Base-by-base conservation (phyloP, 2,329 filamentous ascomycete genomes). In the Hypoxylon rubiginosum region DNA sequence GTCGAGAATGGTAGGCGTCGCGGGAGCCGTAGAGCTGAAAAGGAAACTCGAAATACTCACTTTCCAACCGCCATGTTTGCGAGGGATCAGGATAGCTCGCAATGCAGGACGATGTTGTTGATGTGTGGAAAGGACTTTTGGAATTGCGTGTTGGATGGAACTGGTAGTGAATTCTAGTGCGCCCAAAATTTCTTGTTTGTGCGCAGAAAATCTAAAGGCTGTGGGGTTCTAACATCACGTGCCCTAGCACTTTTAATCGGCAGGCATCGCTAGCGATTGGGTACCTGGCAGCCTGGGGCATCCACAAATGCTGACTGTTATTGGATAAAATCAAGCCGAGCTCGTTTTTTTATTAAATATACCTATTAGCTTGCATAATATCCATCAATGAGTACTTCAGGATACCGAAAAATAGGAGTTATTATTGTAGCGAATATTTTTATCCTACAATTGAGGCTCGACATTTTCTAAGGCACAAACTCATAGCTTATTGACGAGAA, bases 21-120 rank as follows among this genome's bases (percentile, higher is more conserved):
- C 28, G 10, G 62, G 45, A 56, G 59, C 68, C 66, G 66, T 52
- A 52, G 50, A 64, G 45, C 30, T 50, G 39, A 66, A 69, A 62
- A 43, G 46, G 15, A 62, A 64, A 52, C 58, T 64, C 51, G 67
- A 64, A 58, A 19, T 64, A 83, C 86, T 84, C 82, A 89, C 87
- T 93, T 93, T 87, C 91, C 91, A 84, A 93, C 91, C 88, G 91
- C 91, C 91, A 93, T 91, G 83, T 83, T 90, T 89, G 86, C 86
- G 86, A 88, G 83, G 83, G 74, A 73, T 77, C 76, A 78, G 80
- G 53, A 55, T 71, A 63, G 72, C 72, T 76, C 76, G 76, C 76
- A 78, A 76, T 70, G 69, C 67, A 72, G 73, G 76, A 74, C 73
- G 75, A 72, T 71, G 62, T 73, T 73, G 73, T 74, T 55, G 72